Base-by-base conservation (phyloP, 1,284 basidiomycete species). In the Cutaneotrichosporon sp. region DNA sequence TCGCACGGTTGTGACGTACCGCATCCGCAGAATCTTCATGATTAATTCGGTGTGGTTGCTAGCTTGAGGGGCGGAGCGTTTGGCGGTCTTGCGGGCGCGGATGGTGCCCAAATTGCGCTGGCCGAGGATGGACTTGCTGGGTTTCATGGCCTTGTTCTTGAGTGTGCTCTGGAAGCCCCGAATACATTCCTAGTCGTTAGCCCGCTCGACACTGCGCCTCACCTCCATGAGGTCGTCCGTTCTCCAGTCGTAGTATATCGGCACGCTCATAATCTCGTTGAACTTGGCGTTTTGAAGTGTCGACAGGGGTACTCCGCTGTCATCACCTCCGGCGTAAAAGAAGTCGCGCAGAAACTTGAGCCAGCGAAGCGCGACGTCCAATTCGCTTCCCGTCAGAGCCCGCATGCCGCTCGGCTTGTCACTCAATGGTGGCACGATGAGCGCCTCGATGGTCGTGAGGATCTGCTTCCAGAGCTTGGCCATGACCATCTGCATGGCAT, bases 331-430 rank as follows among this genome's bases (percentile, higher is more conserved):
- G 11, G 92, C 94, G 75, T 97, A 89, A 82, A 98, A 97, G 81
- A 95, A 99, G 77, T 95, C 92, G 58, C 90, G 84, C 72, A 99
- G 75, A 82, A 97, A 97, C 89, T 92, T 93, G 56, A 98, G 80
- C 97, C 97, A 99, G 75, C 95, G 97, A 82, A 98, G 94, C 11
- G 95, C 95, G 59, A 99, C 90, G 73, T 98, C 95, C 29, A 98
- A 91, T 80, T 98, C 95, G 80, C 95, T 94, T 72, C 97, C 95
- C 36, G 85, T 88, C 70, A 99, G 77, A 14, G 93, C 89, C 67
- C 89, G 88, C 92, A 98, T 91, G 60, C 91, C 89, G 58, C 92
- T 93, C 10, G 89, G 84, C n/a, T 87, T 83, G 66, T 97, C 93
- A 6, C 90, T 92, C 58, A 99, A 80, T 1, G 95, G 92, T 3